Evolutionary conservation across 176 grass and related monocot genomes (phyloP).

Genomic region (Carex parvula): DNA sequence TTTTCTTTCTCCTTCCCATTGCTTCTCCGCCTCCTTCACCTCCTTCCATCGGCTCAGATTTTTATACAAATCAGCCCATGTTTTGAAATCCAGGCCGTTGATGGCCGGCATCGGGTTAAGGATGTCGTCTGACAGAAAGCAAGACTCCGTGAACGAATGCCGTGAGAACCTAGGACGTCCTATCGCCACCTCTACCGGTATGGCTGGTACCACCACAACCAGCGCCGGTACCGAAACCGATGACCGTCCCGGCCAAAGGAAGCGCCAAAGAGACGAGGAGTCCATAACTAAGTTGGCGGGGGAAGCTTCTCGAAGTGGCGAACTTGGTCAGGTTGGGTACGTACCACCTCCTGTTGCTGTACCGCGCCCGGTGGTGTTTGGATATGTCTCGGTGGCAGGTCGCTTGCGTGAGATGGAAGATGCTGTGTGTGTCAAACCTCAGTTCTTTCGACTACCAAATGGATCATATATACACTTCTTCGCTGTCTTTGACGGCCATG

Average conservation of each 20-base stretch:
- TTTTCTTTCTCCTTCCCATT: neutral
- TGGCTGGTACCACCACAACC: neutral
- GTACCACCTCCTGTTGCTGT: neutral
- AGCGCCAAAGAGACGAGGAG: constrained; percentile 2
- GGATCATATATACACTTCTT: constrained; percentile 65
- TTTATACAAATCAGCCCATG: neutral
- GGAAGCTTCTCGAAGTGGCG: neutral
- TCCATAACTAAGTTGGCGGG: neutral
- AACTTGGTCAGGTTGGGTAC: neutral
- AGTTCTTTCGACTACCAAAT: constrained; percentile 37
- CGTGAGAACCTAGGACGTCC: constrained; percentile 24
- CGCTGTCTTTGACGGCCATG: constrained; percentile 88
- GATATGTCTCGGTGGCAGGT: constrained; percentile 46
- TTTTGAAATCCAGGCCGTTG: constrained; percentile 15
- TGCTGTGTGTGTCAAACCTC: constrained; percentile 41
- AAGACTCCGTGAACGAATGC: constrained; percentile 33
- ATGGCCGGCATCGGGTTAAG: constrained; percentile 40
- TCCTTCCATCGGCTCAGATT: neutral
- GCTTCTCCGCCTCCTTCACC: too few species aligned
- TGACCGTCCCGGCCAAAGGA: neutral
- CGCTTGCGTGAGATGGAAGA: constrained; percentile 80
- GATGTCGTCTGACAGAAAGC: constrained; percentile 14
- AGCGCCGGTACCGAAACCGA: neutral
- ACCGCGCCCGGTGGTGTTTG: constrained; percentile 43
- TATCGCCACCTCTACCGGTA: neutral